phyloP scores from a whole-genome alignment of 805 yeast species.

The Sugiyamaella lignohabitans region DNA sequence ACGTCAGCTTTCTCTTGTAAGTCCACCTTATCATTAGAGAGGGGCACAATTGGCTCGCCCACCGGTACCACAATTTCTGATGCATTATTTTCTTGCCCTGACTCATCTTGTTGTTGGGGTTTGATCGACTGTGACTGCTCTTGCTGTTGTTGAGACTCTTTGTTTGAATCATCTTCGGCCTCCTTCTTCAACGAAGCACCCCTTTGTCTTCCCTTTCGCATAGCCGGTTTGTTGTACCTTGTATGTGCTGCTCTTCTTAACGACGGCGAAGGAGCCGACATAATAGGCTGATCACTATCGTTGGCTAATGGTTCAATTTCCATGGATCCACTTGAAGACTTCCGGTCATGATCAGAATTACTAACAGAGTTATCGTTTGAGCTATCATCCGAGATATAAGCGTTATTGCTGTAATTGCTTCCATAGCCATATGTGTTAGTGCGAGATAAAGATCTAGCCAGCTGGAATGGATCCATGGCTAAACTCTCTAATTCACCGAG shows the following conservation, averaged over 20 bases:
- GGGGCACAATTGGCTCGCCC: no score
- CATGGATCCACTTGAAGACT: background rate
- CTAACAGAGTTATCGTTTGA: background rate
- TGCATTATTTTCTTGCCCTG: no score
- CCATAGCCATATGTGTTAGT: background rate
- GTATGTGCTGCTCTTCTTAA: conserved; percentile 22
- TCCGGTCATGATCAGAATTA: conserved; percentile 4
- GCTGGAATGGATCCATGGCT: conserved; percentile 72
- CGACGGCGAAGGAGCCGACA: conserved; percentile 21
- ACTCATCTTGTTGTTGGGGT: no score
- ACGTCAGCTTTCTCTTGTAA: no score
- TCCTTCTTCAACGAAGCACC: background rate
- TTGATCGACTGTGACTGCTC: background rate
- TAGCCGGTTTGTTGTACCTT: conserved; percentile 18
- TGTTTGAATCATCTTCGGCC: background rate
- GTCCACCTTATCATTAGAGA: no score
- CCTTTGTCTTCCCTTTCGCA: conserved; percentile 9
- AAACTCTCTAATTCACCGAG: conserved; percentile 54
- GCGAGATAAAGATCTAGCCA: conserved; percentile 67
- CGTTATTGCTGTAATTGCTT: background rate
- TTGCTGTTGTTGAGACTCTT: background rate
- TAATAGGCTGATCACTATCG: conserved; percentile 23
- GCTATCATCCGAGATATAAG: background rate
- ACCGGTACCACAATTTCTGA: no score
- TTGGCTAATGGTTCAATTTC: conserved; percentile 10